Evolutionary conservation across 2,329 filamentous ascomycete genomes (phyloP), one percentile per base, ranked within the genome.

Genomic region (Falciphora oryzae): DNA sequence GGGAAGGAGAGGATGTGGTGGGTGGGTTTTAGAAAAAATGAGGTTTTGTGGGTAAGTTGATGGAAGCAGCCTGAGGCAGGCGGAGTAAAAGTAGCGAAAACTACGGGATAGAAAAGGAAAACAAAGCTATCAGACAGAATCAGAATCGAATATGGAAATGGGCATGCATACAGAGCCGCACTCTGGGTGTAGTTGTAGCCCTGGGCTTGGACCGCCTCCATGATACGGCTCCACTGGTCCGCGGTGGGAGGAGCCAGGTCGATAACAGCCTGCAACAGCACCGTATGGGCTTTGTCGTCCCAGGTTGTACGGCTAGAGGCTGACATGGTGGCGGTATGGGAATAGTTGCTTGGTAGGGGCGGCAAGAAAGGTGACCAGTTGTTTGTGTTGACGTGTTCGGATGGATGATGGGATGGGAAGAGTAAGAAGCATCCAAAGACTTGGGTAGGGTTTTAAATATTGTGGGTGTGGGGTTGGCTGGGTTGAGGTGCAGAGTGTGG

Each of bases 261-360:
- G 13, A 64, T 38, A 4, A 64, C 31, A 11, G 63, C 63, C 8
- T 38, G 63, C 4, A 64, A 28, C 22, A 64, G 59, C 14, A 38
- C 59, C 56, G 29, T 38, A 6, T 59, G 63, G 27, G 63, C 53
- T n/a, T 25, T 28, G 22, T 64, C 63, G 28, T 67, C 67, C 71
- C 70, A 73, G 44, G 68, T 63, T 4, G 70, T 70, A 5, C 67
- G 66, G 18, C 44, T 14, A 25, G 67, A 67, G 16, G 62, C 53
- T 13, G 64, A 25, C 32, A 65, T 60, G 27, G 61, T 62, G 4
- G 29, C 32, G 5, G 57, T 28, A 56, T 62, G 10, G 27, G 16
- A n/a, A 5, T 29, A 7, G 38, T n/a, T 22, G 32, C 5, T 11
- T 62, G 27, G 10, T 25, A 22, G 16, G 16, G 18, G 38, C 13